A percentile compares a stretch with the other conserved stretches of the same genome.
These are phyloP conservation scores for Pluteus cervinus DNA, from an alignment of 768 basidiomycete species.

Conservation along the genomic window DNA sequence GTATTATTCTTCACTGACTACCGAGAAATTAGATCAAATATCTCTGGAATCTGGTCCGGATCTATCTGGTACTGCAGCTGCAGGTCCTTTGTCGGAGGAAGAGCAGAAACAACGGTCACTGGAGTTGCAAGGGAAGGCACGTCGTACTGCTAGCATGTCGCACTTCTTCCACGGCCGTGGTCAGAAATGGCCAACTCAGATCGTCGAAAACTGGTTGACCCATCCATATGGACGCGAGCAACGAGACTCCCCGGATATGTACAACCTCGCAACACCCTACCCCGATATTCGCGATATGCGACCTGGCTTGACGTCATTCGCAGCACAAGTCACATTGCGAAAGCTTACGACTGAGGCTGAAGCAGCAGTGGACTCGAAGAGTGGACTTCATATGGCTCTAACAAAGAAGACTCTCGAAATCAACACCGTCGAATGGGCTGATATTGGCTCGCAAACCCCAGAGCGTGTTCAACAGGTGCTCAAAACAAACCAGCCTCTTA, in stretches of 20 bases:
- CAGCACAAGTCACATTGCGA: slow-evolving; percentile 11
- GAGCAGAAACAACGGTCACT: too few species aligned
- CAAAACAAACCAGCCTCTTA: slow-evolving; percentile 1
- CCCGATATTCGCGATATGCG: slow-evolving; percentile 9
- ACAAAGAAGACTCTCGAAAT: slow-evolving; percentile 3
- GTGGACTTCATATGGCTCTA: slow-evolving; percentile 6
- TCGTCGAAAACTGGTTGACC: slow-evolving; percentile 11
- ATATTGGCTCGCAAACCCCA: slow-evolving; percentile 4
- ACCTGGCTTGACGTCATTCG: slow-evolving; percentile 14
- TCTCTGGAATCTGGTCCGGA: too few species aligned
- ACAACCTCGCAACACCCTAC: slow-evolving; percentile 4
- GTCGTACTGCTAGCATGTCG: slow-evolving; percentile 5
- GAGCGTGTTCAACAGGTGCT: not conserved
- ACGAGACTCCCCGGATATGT: slow-evolving; percentile 8
- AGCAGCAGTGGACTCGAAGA: slow-evolving; percentile 5
- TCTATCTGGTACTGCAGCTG: too few species aligned
- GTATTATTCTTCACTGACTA: too few species aligned
- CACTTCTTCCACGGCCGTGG: slow-evolving; percentile 10
- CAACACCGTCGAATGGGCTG: slow-evolving; percentile 5
- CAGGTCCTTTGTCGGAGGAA: too few species aligned
- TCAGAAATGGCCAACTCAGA: slow-evolving; percentile 6
- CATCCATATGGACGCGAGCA: slow-evolving; percentile 9
- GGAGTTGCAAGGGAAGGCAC: too few species aligned
- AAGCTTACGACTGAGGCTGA: slow-evolving; percentile 9
- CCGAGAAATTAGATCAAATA: too few species aligned